Base-by-base conservation (phyloP, 805 yeast species). In the Candida ipomoeae region DNA sequence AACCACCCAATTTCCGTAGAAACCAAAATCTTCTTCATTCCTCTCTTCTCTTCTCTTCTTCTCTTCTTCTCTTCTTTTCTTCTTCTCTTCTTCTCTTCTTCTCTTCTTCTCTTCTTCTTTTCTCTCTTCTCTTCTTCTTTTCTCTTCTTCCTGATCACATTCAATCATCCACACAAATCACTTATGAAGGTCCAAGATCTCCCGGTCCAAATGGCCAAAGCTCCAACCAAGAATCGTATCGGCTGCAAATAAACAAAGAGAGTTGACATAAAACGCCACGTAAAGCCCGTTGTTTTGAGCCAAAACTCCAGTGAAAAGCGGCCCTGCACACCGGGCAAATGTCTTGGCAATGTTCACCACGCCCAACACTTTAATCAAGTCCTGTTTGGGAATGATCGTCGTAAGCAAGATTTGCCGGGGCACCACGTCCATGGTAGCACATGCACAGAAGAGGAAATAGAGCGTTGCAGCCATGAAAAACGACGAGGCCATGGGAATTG, bases 371-470 rank as follows among this genome's bases (percentile, higher is more conserved):
- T 75, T 79, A 2, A 96, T 83, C 44, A 91, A 70, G 44, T 88
- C 94, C 10, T 73, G 66, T 11, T 78, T 76, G 14, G 77, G 74
- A 37, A 90, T 81, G 18, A 89, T 71, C 2, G 87, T 76, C 0
- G 95, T 83, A 45, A 90, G 67, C 38, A 90, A 72, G 7, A 89
- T 80, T 67, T 89, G 96, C 46, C 97, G 79, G 6, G 97, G 96
- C 2, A 89, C 94, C 29, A 89, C 96, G 63, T 90, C 97, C 91
- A 90, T 89, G 1, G 91, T 81, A 2, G 84, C 74, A 0, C 89
- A 80, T 2, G 84, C 69, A 43, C 61, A 57, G 37, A 55, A 53
- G 13, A 57, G 42, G 52, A 82, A 83, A 55, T 87, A 81, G 5
- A 81, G 65, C 0, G 69, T 48, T 26, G 86, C 73, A 0, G 92